phyloP scores from a whole-genome alignment of 768 basidiomycete species.

The Mrakia frigida region DNA sequence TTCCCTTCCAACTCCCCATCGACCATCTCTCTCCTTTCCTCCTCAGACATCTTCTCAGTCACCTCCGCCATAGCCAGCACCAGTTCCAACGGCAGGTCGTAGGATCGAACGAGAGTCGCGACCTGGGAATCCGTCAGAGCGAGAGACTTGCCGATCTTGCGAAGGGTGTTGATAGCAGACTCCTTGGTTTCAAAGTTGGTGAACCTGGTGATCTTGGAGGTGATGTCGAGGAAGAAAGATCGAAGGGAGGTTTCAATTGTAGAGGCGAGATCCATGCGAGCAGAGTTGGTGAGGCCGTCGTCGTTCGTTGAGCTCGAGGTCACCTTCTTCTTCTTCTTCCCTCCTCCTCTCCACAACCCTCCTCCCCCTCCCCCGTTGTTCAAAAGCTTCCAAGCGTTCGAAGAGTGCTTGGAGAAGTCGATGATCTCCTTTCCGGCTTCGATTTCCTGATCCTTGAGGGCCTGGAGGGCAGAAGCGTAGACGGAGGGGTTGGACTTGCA shows the following conservation, averaged over 20 bases:
- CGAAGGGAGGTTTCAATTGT: neutral
- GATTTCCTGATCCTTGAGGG: neutral
- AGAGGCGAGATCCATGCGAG: neutral
- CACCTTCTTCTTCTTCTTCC: neutral
- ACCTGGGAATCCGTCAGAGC: neutral
- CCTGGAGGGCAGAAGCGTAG: neutral
- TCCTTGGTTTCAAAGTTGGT: neutral
- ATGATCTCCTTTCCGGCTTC: neutral
- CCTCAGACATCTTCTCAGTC: neutral
- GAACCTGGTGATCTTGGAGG: neutral
- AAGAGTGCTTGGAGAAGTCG: neutral
- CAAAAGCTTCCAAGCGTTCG: neutral
- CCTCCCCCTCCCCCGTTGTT: neutral
- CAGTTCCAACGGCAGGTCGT: neutral
- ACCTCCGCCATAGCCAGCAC: neutral
- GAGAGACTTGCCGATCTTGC: neutral
- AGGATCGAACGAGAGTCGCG: neutral
- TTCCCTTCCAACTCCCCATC: neutral
- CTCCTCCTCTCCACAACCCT: neutral
- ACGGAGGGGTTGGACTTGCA: conserved; percentile 1
- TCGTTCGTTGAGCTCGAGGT: neutral
- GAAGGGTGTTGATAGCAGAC: neutral
- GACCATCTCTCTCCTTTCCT: conserved; percentile 1
- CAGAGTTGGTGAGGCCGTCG: neutral
- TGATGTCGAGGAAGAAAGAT: neutral